Evolutionary conservation across 1,284 basidiomycete genomes (phyloP).

Genomic region (Macrocystidia cucumis): DNA sequence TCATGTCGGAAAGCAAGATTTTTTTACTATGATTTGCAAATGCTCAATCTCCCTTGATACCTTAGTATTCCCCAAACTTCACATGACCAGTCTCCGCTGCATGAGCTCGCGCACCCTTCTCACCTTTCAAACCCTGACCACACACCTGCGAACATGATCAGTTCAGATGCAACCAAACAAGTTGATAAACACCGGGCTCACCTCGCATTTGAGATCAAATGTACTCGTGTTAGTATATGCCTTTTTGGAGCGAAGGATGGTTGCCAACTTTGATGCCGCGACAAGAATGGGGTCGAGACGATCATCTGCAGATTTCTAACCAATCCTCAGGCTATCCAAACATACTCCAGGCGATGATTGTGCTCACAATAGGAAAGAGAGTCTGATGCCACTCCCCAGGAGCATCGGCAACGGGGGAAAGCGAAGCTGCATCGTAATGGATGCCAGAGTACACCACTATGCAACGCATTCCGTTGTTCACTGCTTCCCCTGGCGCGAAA

Average conservation of each 20-base stretch:
- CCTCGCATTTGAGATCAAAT: slow-evolving; percentile 83
- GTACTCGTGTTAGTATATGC: slow-evolving; percentile 89
- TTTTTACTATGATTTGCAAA: neutral
- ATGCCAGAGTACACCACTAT: slow-evolving; percentile 89
- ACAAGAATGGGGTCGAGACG: slow-evolving; percentile 49
- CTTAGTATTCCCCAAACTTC: slow-evolving; percentile 82
- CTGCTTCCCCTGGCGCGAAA: slow-evolving; percentile 47
- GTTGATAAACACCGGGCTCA: slow-evolving; percentile 16
- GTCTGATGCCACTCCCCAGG: slow-evolving; percentile 86
- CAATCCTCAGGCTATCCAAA: neutral
- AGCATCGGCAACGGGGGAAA: slow-evolving; percentile 71
- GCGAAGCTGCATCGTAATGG: slow-evolving; percentile 85
- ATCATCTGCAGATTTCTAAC: slow-evolving; percentile 17
- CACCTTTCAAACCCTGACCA: slow-evolving; percentile 78
- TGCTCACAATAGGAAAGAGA: slow-evolving; percentile 59
- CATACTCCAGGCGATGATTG: neutral
- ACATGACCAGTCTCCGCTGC: slow-evolving; percentile 83
- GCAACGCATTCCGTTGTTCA: slow-evolving; percentile 30
- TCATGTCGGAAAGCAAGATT: neutral
- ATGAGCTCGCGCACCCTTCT: slow-evolving; percentile 86
- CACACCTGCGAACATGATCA: slow-evolving; percentile 41
- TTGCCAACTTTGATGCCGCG: slow-evolving; percentile 68
- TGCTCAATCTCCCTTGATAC: slow-evolving; percentile 5
- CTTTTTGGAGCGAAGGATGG: slow-evolving; percentile 62
- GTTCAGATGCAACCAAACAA: neutral